phyloP scores from a whole-genome alignment of 768 basidiomycete genomes.

The Boletales sp. region DNA sequence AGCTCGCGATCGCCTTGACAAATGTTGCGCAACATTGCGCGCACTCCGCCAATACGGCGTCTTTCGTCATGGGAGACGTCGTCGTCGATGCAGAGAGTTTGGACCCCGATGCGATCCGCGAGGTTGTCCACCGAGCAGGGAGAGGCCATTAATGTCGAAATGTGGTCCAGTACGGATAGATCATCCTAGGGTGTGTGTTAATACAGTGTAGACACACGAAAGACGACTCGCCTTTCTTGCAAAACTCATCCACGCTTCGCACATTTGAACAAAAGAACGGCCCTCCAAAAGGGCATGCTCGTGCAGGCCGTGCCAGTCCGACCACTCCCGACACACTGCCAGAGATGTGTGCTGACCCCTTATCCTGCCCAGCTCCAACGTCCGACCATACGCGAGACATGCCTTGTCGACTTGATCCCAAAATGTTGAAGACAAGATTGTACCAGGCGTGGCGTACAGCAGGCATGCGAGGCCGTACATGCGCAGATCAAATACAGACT shows the following conservation, averaged over 20 bases:
- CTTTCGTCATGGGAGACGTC: neutral
- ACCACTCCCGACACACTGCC: slow-evolving; percentile 43
- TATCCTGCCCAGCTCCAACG: slow-evolving; percentile 18
- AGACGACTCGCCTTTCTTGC: slow-evolving; percentile 53
- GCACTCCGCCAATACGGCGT: slow-evolving; percentile 31
- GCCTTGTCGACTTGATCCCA: slow-evolving; percentile 67
- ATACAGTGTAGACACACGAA: no score
- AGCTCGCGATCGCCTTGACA: slow-evolving; percentile 40
- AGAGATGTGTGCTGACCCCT: slow-evolving; percentile 37
- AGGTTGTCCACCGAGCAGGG: slow-evolving; percentile 18
- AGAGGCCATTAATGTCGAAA: slow-evolving; percentile 38
- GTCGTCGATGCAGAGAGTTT: slow-evolving; percentile 10
- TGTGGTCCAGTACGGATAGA: slow-evolving; percentile 43
- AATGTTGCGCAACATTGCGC: slow-evolving; percentile 42
- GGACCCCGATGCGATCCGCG: slow-evolving; percentile 13
- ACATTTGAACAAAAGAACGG: slow-evolving; percentile 55
- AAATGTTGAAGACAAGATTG: slow-evolving; percentile 48
- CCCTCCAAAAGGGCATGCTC: slow-evolving; percentile 43
- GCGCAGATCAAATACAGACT: slow-evolving; percentile 36
- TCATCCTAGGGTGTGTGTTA: slow-evolving; percentile 37
- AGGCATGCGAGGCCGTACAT: slow-evolving; percentile 45
- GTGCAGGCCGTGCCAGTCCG: slow-evolving; percentile 37
- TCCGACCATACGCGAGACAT: slow-evolving; percentile 33
- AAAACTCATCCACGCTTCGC: slow-evolving; percentile 69
- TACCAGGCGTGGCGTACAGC: slow-evolving; percentile 47